Evolutionary conservation across 371 early-diverging fungal species (phyloP).

Genomic region (Saksenaea oblongispora): DNA sequence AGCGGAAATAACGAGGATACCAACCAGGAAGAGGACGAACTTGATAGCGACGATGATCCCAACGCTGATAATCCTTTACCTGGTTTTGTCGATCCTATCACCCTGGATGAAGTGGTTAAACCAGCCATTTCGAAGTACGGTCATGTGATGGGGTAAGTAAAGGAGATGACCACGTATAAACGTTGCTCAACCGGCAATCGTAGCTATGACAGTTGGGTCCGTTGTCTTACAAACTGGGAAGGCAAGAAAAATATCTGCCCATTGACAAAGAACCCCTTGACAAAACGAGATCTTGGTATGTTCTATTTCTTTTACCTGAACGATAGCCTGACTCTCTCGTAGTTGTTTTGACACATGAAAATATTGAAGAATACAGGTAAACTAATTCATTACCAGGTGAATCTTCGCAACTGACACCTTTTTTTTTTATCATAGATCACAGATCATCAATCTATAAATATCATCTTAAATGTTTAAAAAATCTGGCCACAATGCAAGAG

Average conservation of each 20-base stretch:
- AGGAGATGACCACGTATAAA: not conserved
- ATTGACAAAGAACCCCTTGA: constrained; percentile 89
- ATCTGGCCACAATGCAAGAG: no score
- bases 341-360: constrained; percentile 80
- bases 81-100: constrained; percentile 92
- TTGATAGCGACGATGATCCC: constrained; percentile 28
- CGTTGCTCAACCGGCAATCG: not conserved
- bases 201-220: constrained; percentile 89
- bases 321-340: not conserved
- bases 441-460: not conserved
- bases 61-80: constrained; percentile 81
- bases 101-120: constrained; percentile 85
- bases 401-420: not conserved
- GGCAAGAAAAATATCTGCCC: constrained; percentile 89
- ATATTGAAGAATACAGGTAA: constrained; percentile 80
- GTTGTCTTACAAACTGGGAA: constrained; percentile 81
- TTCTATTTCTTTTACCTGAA: not conserved
- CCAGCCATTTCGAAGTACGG: constrained; percentile 96
- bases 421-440: no score
- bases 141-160: constrained; percentile 87
- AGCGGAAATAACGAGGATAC: constrained; percentile 15
- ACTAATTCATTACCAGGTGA: not conserved
- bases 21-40: constrained; percentile 27
- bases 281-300: constrained; percentile 81
- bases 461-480: no score